Percentiles rank a stretch among this genome's conserved stretches.
phyloP scores from a whole-genome alignment of 495 filamentous ascomycete genomes.

The Rhypophila decipiens region DNA sequence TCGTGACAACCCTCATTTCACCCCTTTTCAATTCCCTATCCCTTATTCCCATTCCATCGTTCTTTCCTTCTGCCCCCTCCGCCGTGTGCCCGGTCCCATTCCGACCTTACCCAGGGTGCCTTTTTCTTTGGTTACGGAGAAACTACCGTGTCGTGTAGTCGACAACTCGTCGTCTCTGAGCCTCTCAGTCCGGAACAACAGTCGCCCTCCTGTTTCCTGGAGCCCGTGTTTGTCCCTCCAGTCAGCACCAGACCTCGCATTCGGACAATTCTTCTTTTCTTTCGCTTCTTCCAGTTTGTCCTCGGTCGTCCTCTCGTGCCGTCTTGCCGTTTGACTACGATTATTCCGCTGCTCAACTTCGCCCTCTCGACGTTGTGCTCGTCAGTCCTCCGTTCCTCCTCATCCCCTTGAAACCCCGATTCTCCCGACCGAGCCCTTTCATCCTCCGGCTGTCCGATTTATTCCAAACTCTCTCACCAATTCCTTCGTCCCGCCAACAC shows the following conservation, averaged over 20 bases:
- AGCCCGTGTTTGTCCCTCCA: neutral
- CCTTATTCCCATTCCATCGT: too few relatives aligned
- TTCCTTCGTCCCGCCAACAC: too few relatives aligned
- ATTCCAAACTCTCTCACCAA: too few relatives aligned
- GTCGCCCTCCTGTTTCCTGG: conserved; percentile 8
- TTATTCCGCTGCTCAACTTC: too few relatives aligned
- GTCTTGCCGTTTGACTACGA: conserved; percentile 8
- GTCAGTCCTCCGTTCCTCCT: neutral
- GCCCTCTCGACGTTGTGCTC: neutral
- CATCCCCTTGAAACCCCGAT: neutral
- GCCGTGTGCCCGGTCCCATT: conserved; percentile 12
- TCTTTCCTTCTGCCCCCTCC: conserved; percentile 26
- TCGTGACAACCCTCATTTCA: conserved; percentile 15
- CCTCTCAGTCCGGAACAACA: conserved; percentile 4
- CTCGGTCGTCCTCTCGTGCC: conserved; percentile 6
- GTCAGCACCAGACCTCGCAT: conserved; percentile 10
- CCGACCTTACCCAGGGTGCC: conserved; percentile 6
- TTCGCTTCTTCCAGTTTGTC: conserved; percentile 10
- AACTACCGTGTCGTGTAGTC: too few relatives aligned
- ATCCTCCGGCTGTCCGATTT: too few relatives aligned
- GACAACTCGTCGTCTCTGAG: too few relatives aligned
- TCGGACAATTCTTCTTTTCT: conserved; percentile 22
- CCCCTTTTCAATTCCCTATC: conserved; percentile 30
- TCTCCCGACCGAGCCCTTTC: too few relatives aligned
- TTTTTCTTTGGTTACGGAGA: conserved; percentile 5